Conservation (phyloP, 1,284 basidiomycete genomes). For the Psilocybe mexicana region DNA sequence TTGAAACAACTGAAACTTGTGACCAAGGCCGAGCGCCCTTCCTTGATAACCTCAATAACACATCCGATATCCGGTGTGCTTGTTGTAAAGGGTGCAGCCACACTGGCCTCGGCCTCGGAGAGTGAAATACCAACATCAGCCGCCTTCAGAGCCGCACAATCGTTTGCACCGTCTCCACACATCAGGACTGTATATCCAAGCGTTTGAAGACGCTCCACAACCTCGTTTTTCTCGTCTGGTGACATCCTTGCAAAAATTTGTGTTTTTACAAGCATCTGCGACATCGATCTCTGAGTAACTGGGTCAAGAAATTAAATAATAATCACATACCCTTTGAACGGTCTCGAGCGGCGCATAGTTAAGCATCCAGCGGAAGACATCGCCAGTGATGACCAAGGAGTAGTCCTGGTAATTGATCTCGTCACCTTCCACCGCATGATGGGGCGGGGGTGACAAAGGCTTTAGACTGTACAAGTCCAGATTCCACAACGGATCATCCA, state of each 20-base stretch:
- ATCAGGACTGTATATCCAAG: slow-evolving; percentile 97
- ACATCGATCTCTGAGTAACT: slow-evolving; percentile 3
- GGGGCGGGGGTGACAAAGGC: slow-evolving; percentile 66
- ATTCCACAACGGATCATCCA: slow-evolving; percentile 87
- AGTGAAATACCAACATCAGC: slow-evolving; percentile 97
- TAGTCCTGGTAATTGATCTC: slow-evolving; percentile 85
- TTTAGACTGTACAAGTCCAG: slow-evolving; percentile 90
- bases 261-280: slow-evolving; percentile 96
- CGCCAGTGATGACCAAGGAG: slow-evolving; percentile 92
- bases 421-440: slow-evolving; percentile 66
- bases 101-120: slow-evolving; percentile 97
- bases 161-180: slow-evolving; percentile 99
- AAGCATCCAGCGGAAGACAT: slow-evolving; percentile 98
- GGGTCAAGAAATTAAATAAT: not conserved
- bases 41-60: slow-evolving; percentile 94
- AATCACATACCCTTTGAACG: slow-evolving; percentile 74
- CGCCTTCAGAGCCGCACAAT: slow-evolving; percentile 97
- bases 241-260: slow-evolving; percentile 99
- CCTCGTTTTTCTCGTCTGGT: slow-evolving; percentile 98
- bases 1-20: slow-evolving; percentile 99
- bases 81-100: slow-evolving; percentile 98
- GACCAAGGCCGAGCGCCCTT: slow-evolving; percentile 93
- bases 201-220: slow-evolving; percentile 91
- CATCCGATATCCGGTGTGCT: slow-evolving; percentile 94
- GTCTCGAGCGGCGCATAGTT: slow-evolving; percentile 95